phyloP scores from a whole-genome alignment of 1,284 basidiomycete species.

The Cryptococcus jaspeensis region DNA sequence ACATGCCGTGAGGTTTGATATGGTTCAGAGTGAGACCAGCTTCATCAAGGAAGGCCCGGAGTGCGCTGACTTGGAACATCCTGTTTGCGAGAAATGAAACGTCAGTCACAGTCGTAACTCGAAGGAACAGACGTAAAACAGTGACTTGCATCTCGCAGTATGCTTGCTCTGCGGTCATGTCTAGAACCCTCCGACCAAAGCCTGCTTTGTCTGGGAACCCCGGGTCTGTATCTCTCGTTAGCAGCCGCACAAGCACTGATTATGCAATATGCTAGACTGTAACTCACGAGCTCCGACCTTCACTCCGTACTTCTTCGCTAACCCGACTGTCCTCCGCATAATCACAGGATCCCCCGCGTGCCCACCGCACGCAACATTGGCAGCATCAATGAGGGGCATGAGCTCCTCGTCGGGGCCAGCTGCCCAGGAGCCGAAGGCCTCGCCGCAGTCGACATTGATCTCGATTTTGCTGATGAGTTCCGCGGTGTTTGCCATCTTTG shows the following conservation, averaged over 20 bases:
- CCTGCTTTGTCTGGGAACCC: constrained; percentile 32
- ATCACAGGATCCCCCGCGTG: constrained; percentile 46
- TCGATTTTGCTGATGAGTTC: constrained; percentile 17
- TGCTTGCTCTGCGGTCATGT: constrained; percentile 26
- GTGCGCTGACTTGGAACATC: constrained; percentile 42
- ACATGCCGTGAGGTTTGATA: constrained; percentile 38
- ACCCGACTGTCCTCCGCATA: constrained; percentile 40
- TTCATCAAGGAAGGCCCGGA: constrained; percentile 41
- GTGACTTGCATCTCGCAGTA: constrained; percentile 33
- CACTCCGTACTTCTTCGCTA: constrained; percentile 40
- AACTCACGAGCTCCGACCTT: constrained; percentile 42
- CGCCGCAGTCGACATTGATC: constrained; percentile 44
- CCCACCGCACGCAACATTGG: constrained; percentile 46
- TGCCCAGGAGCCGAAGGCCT: constrained; percentile 41
- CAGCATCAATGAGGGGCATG: constrained; percentile 34
- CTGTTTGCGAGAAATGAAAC: constrained; percentile 7
- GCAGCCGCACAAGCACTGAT: background rate
- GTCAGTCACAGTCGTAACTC: no score
- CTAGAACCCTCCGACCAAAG: constrained; percentile 22
- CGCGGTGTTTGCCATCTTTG: background rate
- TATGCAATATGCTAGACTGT: background rate
- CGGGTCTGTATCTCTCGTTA: constrained; percentile 14
- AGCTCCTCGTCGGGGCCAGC: constrained; percentile 46
- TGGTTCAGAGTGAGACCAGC: constrained; percentile 37
- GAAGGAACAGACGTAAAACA: no score